Conservation (phyloP, 2,329 filamentous ascomycete species). For the Penicillium sp. region DNA sequence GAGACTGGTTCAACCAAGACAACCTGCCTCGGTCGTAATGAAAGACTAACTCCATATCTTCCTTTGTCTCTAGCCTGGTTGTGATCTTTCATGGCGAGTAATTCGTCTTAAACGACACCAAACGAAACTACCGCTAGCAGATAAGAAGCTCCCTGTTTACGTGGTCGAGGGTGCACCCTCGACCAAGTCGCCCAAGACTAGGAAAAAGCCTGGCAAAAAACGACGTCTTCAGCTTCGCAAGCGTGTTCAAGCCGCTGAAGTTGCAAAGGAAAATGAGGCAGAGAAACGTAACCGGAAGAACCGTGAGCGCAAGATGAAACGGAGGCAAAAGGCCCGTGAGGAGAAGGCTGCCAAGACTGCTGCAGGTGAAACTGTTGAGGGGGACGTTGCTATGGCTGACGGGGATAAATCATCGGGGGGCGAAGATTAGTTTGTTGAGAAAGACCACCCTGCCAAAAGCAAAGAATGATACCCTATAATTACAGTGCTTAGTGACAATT, state of each 20-base stretch:
- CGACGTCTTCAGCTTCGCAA: slow-evolving; percentile 46
- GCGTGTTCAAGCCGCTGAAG: slow-evolving; percentile 31
- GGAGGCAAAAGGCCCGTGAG: slow-evolving; percentile 43
- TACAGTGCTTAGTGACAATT: neutral
- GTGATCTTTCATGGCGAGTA: slow-evolving; percentile 47
- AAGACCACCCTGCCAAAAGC: neutral
- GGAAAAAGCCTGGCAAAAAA: slow-evolving; percentile 50
- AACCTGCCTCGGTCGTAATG: too few relatives aligned
- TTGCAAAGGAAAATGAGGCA: slow-evolving; percentile 39
- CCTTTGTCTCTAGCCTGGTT: slow-evolving; percentile 39
- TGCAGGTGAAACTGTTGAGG: slow-evolving; percentile 21
- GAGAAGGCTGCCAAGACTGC: slow-evolving; percentile 35
- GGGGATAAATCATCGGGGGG: slow-evolving; percentile 18
- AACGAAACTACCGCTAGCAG: slow-evolving; percentile 31
- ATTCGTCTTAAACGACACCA: slow-evolving; percentile 41
- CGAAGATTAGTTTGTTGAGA: neutral
- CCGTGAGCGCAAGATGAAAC: slow-evolving; percentile 43
- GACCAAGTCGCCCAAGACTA: slow-evolving; percentile 33
- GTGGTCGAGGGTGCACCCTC: slow-evolving; percentile 23
- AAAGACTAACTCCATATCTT: neutral
- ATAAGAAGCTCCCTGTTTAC: slow-evolving; percentile 29
- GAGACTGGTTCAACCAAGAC: neutral
- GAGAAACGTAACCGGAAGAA: slow-evolving; percentile 47
- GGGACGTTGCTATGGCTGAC: slow-evolving; percentile 20
- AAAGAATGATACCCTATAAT: slow-evolving; percentile 4